A percentile compares a stretch with the other conserved stretches of the same genome.
phyloP scores from a whole-genome alignment of 1,284 basidiomycete genomes.

The Somion occarium region DNA sequence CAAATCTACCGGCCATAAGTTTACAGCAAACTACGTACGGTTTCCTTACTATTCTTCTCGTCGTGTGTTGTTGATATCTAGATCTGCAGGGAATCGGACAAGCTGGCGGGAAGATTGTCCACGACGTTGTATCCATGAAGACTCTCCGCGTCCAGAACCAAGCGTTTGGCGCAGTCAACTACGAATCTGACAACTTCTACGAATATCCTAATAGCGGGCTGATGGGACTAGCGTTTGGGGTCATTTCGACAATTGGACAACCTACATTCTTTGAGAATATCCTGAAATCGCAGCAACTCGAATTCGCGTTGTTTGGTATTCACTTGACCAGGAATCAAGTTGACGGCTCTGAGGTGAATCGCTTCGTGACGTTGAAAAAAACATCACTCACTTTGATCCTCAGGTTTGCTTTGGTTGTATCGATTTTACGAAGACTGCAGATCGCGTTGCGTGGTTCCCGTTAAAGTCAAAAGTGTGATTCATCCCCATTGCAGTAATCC shows the following conservation, averaged over 20 bases:
- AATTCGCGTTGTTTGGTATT: constrained; percentile 50
- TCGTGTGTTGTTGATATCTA: constrained; percentile 9
- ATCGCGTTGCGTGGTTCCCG: constrained; percentile 45
- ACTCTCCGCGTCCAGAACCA: constrained; percentile 40
- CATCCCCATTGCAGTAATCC: too few species aligned
- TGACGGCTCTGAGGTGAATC: constrained; percentile 45
- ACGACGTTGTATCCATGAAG: constrained; percentile 45
- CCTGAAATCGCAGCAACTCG: constrained; percentile 37
- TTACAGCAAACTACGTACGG: constrained; percentile 55
- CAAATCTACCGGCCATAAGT: constrained; percentile 26
- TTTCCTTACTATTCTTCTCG: constrained; percentile 14
- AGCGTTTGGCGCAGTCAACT: constrained; percentile 42
- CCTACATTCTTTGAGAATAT: constrained; percentile 64
- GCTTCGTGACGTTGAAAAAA: background rate
- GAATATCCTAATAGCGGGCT: constrained; percentile 47
- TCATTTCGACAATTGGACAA: constrained; percentile 39
- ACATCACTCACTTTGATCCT: background rate
- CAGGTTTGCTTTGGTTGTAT: constrained; percentile 59
- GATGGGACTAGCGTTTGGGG: constrained; percentile 54
- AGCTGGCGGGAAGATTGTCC: constrained; percentile 40
- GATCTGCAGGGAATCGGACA: constrained; percentile 41
- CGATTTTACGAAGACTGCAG: constrained; percentile 44
- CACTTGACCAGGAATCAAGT: constrained; percentile 43
- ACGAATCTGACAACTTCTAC: constrained; percentile 40
- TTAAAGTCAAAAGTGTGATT: constrained; percentile 41